Evolutionary conservation across 2,329 filamentous ascomycete species (phyloP).

Genomic region (Penicillium sp.): DNA sequence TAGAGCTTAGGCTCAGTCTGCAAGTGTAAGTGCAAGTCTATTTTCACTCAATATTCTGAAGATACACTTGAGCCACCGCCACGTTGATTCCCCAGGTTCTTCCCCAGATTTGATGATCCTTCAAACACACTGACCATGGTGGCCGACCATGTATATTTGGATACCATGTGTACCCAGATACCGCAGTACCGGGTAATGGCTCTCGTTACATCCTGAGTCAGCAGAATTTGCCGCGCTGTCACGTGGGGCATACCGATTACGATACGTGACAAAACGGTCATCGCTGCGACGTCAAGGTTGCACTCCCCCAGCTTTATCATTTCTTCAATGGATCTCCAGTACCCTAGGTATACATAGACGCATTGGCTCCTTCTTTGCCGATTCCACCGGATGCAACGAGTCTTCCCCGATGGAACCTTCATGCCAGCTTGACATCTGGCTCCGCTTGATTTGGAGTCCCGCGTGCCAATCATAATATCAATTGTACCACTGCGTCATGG

Average conservation of each 20-base stretch:
- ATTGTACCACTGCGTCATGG: conserved; percentile 8
- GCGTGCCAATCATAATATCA: conserved; percentile 14
- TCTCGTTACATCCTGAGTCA: not conserved
- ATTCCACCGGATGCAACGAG: conserved; percentile 37
- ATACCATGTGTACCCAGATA: too few species aligned
- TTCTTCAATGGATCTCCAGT: too few species aligned
- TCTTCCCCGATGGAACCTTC: conserved; percentile 25
- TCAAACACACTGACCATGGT: not conserved
- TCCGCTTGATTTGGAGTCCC: conserved; percentile 4
- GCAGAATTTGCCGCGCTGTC: not conserved
- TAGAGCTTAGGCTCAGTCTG: too few species aligned
- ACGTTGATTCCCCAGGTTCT: too few species aligned
- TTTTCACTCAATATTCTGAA: not conserved
- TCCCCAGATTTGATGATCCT: not conserved
- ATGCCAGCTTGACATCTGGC: conserved; percentile 10
- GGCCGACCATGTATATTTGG: too few species aligned
- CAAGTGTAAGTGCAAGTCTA: too few species aligned
- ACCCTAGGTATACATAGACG: too few species aligned
- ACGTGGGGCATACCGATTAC: conserved; percentile 13
- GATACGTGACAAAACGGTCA: conserved; percentile 4
- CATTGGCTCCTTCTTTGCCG: conserved; percentile 12
- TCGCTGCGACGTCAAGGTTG: conserved; percentile 29
- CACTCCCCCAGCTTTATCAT: conserved; percentile 27
- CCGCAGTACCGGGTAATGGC: too few species aligned
- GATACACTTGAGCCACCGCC: not conserved